phyloP scores from a whole-genome alignment of 148 eudicot species.

The Cornus kousa region DNA sequence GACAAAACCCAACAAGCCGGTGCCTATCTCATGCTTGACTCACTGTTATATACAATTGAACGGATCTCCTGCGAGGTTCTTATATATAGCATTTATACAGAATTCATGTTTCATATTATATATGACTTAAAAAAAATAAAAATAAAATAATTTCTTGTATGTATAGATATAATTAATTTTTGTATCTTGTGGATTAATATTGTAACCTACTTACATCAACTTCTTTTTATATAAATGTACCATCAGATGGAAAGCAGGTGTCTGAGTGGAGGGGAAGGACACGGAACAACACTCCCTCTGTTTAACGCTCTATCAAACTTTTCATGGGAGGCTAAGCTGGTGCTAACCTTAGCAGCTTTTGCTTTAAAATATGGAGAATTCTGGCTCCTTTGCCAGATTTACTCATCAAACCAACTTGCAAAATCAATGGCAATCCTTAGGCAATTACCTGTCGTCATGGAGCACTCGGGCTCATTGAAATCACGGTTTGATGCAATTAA shows the following conservation, averaged over 20 bases:
- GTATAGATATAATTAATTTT: too few species aligned
- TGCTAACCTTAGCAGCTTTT: conserved; percentile 44
- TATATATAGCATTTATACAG: too few species aligned
- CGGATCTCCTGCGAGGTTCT: conserved; percentile 40
- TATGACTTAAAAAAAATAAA: too few species aligned
- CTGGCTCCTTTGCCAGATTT: conserved; percentile 47
- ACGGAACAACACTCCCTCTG: conserved; percentile 34
- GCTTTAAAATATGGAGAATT: conserved; percentile 47
- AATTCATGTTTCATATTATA: too few species aligned
- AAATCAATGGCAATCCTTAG: conserved; percentile 49
- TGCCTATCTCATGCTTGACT: conserved; percentile 22
- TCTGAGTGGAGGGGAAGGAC: conserved; percentile 33
- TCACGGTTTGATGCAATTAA: conserved; percentile 39
- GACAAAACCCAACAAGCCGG: conserved; percentile 12
- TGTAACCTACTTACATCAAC: background rate
- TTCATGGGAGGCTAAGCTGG: conserved; percentile 57
- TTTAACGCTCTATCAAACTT: conserved; percentile 23
- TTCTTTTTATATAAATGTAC: background rate
- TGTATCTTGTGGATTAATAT: too few species aligned
- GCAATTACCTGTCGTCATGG: conserved; percentile 30
- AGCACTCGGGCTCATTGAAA: conserved; percentile 1
- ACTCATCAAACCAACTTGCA: conserved; percentile 35
- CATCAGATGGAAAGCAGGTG: conserved; percentile 37
- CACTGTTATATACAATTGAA: conserved; percentile 27
- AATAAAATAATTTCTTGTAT: too few species aligned